These are phyloP conservation scores for Nicotiana benthamiana DNA, from an alignment of 257 asterid species.

Conservation along the genomic window DNA sequence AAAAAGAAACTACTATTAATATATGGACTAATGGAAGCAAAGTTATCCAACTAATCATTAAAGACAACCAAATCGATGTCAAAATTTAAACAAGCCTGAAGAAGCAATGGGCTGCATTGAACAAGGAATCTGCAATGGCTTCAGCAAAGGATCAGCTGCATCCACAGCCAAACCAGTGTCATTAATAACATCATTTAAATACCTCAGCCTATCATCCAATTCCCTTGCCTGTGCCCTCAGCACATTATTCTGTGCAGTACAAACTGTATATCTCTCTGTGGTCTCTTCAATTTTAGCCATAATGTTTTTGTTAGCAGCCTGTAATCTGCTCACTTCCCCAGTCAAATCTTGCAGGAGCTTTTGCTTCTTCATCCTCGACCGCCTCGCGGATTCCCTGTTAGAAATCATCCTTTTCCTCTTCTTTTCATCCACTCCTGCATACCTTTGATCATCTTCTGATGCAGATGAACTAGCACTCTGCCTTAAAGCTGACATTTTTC, in stretches of 20 bases:
- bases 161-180: conserved; percentile 21
- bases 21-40: background rate
- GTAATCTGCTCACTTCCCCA: conserved; percentile 28
- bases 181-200: conserved; percentile 31
- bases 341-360: conserved; percentile 45
- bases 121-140: conserved; percentile 55
- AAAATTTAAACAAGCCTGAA: conserved; percentile 27
- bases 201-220: conserved; percentile 41
- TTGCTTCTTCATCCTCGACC: conserved; percentile 38
- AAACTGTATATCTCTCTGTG: conserved; percentile 18
- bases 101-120: conserved; percentile 40
- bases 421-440: conserved; percentile 35
- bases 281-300: conserved; percentile 41
- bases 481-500: conserved; percentile 24
- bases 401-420: conserved; percentile 49
- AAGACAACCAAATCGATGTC: conserved; percentile 1
- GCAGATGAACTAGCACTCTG: conserved; percentile 17
- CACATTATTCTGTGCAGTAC: conserved; percentile 46
- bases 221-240: conserved; percentile 53
- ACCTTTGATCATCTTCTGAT: conserved; percentile 28
- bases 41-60: background rate
- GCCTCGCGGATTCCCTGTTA: conserved; percentile 40
- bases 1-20: background rate
- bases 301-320: conserved; percentile 40
- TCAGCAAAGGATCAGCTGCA: conserved; percentile 25